A percentile compares a stretch with the other conserved stretches of the same genome.
phyloP scores from a whole-genome alignment of 1,284 basidiomycete species.

The Athelia psychrophila region DNA sequence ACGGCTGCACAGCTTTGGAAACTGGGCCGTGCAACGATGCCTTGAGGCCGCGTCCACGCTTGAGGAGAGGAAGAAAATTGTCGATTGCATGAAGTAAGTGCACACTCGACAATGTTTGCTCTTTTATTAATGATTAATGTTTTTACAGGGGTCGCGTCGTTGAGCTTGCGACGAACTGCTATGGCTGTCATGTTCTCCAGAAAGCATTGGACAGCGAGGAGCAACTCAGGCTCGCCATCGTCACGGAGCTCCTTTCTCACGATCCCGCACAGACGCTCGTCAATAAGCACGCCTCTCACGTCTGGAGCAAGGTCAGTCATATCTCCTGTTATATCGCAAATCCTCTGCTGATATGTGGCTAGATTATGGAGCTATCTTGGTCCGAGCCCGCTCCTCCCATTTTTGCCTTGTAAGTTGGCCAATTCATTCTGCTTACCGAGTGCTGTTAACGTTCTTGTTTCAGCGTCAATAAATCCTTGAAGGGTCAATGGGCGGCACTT shows the following conservation, averaged over 20 bases:
- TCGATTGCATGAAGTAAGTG: slow-evolving; percentile 71
- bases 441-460: slow-evolving; percentile 5
- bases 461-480: slow-evolving; percentile 79
- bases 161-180: slow-evolving; percentile 81
- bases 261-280: slow-evolving; percentile 80
- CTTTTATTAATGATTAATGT: not conserved
- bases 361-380: slow-evolving; percentile 86
- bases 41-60: slow-evolving; percentile 68
- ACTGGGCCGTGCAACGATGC: slow-evolving; percentile 84
- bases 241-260: slow-evolving; percentile 74
- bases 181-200: slow-evolving; percentile 82
- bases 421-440: slow-evolving; percentile 1
- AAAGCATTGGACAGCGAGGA: slow-evolving; percentile 88
- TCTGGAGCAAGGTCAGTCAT: slow-evolving; percentile 77
- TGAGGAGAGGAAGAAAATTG: slow-evolving; percentile 76
- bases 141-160: slow-evolving; percentile 67
- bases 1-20: slow-evolving; percentile 60
- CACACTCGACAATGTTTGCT: slow-evolving; percentile 4
- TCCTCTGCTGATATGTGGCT: slow-evolving; percentile 2
- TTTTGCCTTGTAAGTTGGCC: slow-evolving; percentile 65
- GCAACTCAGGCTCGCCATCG: slow-evolving; percentile 74
- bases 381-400: slow-evolving; percentile 79
- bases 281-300: slow-evolving; percentile 84
- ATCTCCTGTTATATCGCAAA: slow-evolving; percentile 8
- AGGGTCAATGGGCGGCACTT: slow-evolving; percentile 81